Base-by-base conservation (phyloP, 371 early-diverging fungal species). In the Dichotomocladium elegans region DNA sequence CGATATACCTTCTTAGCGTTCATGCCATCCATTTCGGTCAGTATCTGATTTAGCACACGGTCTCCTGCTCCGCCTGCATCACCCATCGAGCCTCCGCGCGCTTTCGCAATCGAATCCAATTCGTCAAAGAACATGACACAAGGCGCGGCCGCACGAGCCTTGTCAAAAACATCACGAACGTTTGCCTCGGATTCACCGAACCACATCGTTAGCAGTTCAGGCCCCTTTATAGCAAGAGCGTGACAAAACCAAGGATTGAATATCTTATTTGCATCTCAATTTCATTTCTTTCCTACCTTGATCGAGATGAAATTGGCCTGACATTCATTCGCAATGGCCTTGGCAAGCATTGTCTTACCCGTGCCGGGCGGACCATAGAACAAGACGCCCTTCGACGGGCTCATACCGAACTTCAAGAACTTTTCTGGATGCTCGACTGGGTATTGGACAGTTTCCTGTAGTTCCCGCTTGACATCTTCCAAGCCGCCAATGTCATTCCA, bases 111-210 rank as follows among this genome's bases (percentile, higher is more conserved):
- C 19, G 98, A 96, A 81, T 99, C 99, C 72, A 99, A 82, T 82
- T 99, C 99, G 71, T 99, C 99, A 87, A 99, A 99, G 94, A 99
- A 99, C 90, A 99, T 91, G 29, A 99, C 99, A 79, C 99, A 99
- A 12, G 99, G 99, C 3, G 99, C 94, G 33, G 99, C 99, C 14
- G 99, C 95, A 65, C 99, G 89, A 8, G 99, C 99, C 82, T 99
- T 97, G 79, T 99, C 99, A 81, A 99, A 99, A 22, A 99, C 95
- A 69, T 99, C 98, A 53, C 99, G 91, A 27, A 99, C 99, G 66
- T 99, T 99, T 56, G 98, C 96, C 75, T 99, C 99, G 29, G 98
- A 97, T 73, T 99, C 99, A 75, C 99, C 99, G 61, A 99, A 99
- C 97, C 98, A 99, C 99, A 99, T 99, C 46, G 98, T 99, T 51